Percentiles rank a stretch among this genome's conserved stretches.
phyloP scores from a whole-genome alignment of 1,284 basidiomycete genomes.

The Schizopora paradoxa region DNA sequence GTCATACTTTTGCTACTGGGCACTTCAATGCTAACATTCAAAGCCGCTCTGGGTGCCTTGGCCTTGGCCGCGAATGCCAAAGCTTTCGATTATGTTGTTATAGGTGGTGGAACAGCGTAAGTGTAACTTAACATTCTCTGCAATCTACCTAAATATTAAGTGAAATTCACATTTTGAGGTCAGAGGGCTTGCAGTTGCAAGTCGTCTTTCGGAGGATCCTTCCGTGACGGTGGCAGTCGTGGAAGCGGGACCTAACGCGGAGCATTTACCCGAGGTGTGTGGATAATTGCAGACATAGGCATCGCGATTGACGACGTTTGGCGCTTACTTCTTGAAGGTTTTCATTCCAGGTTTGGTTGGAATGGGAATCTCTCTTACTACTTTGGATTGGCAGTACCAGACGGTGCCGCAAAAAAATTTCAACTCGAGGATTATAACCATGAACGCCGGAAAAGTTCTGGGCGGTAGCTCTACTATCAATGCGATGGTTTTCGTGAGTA shows the following conservation, averaged over 20 bases:
- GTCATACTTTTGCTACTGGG: too few species aligned
- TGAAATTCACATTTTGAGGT: not conserved
- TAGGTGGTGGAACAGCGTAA: constrained; percentile 18
- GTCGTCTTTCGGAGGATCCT: constrained; percentile 14
- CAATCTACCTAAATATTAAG: not conserved
- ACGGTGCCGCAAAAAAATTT: constrained; percentile 16
- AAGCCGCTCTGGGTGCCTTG: not conserved
- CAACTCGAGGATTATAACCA: constrained; percentile 10
- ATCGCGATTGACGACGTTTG: not conserved
- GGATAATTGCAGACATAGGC: constrained; percentile 12
- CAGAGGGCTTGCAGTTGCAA: constrained; percentile 15
- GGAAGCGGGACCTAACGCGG: constrained; percentile 18
- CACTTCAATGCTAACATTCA: too few species aligned
- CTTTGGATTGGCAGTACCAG: constrained; percentile 15
- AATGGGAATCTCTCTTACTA: constrained; percentile 7
- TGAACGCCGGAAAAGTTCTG: constrained; percentile 18
- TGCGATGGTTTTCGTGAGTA: constrained; percentile 18
- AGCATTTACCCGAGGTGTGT: constrained; percentile 14
- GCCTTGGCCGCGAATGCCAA: not conserved
- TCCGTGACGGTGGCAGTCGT: constrained; percentile 13
- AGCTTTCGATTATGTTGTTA: constrained; percentile 15
- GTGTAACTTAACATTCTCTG: constrained; percentile 2
- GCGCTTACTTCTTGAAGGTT: constrained; percentile 4
- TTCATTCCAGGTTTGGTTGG: constrained; percentile 18
- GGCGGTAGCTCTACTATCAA: constrained; percentile 18